Percentiles rank a stretch among this genome's conserved stretches.
Evolutionary conservation across 768 basidiomycete genomes (phyloP).

Genomic region (Royoungia palumana): DNA sequence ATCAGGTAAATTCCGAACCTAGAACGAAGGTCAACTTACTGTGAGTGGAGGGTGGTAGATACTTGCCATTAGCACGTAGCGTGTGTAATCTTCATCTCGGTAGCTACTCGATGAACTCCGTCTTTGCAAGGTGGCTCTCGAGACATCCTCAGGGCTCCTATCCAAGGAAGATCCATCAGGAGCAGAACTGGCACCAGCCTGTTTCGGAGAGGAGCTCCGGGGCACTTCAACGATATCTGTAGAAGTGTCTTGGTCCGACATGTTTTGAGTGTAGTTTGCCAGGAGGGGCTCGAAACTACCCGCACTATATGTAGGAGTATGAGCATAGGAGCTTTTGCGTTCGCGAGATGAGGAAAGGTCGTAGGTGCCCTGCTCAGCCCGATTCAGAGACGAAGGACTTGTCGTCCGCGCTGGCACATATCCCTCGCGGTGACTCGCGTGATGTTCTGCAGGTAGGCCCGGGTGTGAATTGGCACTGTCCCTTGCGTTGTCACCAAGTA

Average conservation of each 20-base stretch:
- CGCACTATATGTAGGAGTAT: constrained; percentile 48
- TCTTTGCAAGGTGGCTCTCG: constrained; percentile 22
- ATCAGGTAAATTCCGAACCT: constrained; percentile 60
- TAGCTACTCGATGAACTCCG: constrained; percentile 21
- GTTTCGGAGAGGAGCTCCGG: constrained; percentile 25
- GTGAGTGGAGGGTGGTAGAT: neutral
- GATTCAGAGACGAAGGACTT: constrained; percentile 39
- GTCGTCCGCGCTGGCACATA: constrained; percentile 48
- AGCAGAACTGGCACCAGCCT: neutral
- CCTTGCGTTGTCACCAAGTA: constrained; percentile 15
- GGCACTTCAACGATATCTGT: constrained; percentile 23
- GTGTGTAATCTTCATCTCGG: constrained; percentile 54
- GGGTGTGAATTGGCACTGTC: constrained; percentile 51
- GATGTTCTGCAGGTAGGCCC: constrained; percentile 34
- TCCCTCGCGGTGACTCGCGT: constrained; percentile 27
- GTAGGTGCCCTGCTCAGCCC: constrained; percentile 14
- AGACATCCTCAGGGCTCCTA: constrained; percentile 25
- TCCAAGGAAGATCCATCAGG: constrained; percentile 11
- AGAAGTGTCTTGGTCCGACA: constrained; percentile 19
- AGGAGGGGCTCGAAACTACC: constrained; percentile 63
- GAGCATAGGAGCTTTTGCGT: constrained; percentile 34
- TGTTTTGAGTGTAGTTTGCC: constrained; percentile 38
- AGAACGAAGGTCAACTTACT: constrained; percentile 12
- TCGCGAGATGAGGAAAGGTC: constrained; percentile 29
- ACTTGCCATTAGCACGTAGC: constrained; percentile 53